These are phyloP conservation scores for Scheffersomyces segobiensis DNA, from an alignment of 1,139 yeast genomes.

Conservation along the genomic window DNA sequence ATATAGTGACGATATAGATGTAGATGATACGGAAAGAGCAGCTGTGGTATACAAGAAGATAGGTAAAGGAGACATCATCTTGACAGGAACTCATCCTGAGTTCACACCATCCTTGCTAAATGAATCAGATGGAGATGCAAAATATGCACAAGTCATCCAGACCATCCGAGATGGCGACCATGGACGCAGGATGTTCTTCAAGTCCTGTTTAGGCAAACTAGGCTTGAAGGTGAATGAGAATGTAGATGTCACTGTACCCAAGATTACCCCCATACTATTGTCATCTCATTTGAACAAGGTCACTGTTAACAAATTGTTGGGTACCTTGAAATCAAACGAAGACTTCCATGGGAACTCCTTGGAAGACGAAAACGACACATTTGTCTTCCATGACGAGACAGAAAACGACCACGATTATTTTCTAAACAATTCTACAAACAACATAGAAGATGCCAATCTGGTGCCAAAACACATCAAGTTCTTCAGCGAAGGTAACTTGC, in stretches of 20 bases:
- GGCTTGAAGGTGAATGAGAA: constrained; percentile 67
- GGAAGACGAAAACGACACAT: constrained; percentile 55
- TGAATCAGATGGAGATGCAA: constrained; percentile 19
- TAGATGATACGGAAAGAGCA: constrained; percentile 52
- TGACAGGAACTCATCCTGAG: constrained; percentile 93
- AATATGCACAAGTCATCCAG: constrained; percentile 37
- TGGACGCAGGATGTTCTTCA: constrained; percentile 55
- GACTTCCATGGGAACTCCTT: constrained; percentile 48
- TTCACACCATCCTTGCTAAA: constrained; percentile 59
- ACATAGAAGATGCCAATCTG: constrained; percentile 50
- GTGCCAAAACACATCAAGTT: constrained; percentile 55
- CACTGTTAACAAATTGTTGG: constrained; percentile 25
- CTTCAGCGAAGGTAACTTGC: constrained; percentile 41
- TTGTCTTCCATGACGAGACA: constrained; percentile 42
- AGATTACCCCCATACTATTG: constrained; percentile 62
- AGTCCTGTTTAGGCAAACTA: constrained; percentile 53
- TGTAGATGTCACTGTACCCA: constrained; percentile 55
- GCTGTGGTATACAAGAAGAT: constrained; percentile 66
- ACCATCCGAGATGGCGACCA: constrained; percentile 42
- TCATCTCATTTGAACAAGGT: constrained; percentile 31
- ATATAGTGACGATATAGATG: constrained; percentile 50
- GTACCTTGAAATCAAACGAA: constrained; percentile 32
- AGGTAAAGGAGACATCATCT: constrained; percentile 74
- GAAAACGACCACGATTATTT: constrained; percentile 21
- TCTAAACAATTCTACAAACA: constrained; percentile 19